Evolutionary conservation across 2,329 filamentous ascomycete species (phyloP), one percentile per base, ranked within the genome.

Genomic region (Alternaria atra): DNA sequence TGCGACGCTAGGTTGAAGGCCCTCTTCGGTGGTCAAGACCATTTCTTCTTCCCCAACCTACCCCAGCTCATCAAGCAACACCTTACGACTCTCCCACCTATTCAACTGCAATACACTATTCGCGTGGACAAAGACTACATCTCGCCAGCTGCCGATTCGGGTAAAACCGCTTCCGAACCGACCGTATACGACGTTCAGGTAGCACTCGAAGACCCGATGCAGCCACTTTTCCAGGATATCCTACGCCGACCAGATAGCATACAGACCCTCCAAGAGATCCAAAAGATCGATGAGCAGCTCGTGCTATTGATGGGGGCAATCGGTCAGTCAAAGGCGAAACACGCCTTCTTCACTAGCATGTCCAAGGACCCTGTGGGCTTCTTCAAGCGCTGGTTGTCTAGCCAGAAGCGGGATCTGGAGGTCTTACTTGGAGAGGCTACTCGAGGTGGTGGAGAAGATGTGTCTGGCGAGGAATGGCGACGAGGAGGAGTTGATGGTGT

Each of bases 121-220:
- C 92, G 94, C 60, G 91, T 97, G 40, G 95, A 99, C 77, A 80
- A 82, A 63, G 73, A 79, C 60, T 84, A 84, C 71, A 80, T 83
- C 58, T 73, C 75, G 4, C 79, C 80, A 25, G 86, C 92, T 72
- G 88, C 90, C 8, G 94, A 94, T 73, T 90, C 94, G 74, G 76
- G 76, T 58, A 89, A 88, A 68, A 82, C 89, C 57, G 68, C 81
- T 17, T 90, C 92, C 4, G 84, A 87, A 52, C 89, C 92, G 1
- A 97, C 94, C 6, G 84, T 98, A 70, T 97, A 97, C 82, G 94
- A 98, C 78, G 85, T 99, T 48, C 89, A 90, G 70, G 91, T 99
- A 46, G 86, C 89, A 1, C 86, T 97, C 15, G 92, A 96, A 69
- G 93, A 97, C 74, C 92, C 94, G 1, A 84, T 96, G 51, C 89